Evolutionary conservation across 306 rosid species (phyloP).

Genomic region (Trichosanthes truncata): DNA sequence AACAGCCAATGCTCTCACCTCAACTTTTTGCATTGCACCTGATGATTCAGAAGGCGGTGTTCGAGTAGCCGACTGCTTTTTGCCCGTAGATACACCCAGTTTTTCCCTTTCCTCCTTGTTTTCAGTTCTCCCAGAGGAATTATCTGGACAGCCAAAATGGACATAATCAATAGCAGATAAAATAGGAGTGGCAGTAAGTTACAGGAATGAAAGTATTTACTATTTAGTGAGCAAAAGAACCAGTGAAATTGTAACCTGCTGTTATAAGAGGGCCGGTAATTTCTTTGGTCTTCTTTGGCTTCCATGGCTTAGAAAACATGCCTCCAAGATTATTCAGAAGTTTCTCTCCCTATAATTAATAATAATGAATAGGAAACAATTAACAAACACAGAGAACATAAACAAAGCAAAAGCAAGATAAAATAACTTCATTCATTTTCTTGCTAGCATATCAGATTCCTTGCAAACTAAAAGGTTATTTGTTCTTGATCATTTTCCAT

Average conservation of each 20-base stretch:
- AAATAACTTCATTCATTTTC: background rate
- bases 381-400: background rate
- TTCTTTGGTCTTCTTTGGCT: constrained; percentile 57
- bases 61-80: constrained; percentile 39
- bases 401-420: background rate
- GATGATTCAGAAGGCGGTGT: constrained; percentile 51
- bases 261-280: constrained; percentile 69
- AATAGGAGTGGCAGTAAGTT: background rate
- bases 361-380: background rate
- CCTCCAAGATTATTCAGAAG: constrained; percentile 92
- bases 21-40: constrained; percentile 51
- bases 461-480: background rate
- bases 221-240: background rate
- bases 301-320: constrained; percentile 82
- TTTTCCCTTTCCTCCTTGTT: constrained; percentile 43
- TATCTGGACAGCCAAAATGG: constrained; percentile 31
- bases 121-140: constrained; percentile 26
- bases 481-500: background rate
- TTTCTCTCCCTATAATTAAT: constrained; percentile 69
- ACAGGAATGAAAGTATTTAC: background rate
- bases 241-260: constrained; percentile 35
- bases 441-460: background rate
- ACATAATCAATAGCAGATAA: background rate
- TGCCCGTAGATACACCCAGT: constrained; percentile 51
- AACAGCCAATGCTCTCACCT: constrained; percentile 24